phyloP scores from a whole-genome alignment of 495 filamentous ascomycete genomes.

The Penicillium subrubescens region DNA sequence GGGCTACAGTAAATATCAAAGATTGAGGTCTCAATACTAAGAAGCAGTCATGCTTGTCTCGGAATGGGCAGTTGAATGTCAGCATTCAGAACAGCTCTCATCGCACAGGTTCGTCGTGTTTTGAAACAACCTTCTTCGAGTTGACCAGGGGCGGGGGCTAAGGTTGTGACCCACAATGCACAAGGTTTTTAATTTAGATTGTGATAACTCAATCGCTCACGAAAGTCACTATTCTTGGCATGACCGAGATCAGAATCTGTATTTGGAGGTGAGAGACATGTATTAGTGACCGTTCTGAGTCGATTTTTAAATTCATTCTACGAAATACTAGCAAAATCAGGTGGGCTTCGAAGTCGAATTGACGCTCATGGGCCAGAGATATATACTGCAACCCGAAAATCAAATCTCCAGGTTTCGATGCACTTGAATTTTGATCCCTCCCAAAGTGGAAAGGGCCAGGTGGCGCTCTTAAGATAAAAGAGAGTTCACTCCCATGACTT shows the following conservation, averaged over 20 bases:
- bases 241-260: background rate
- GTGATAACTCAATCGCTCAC: background rate
- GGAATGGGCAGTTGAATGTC: background rate
- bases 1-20: background rate
- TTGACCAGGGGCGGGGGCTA: background rate
- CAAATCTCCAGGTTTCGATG: too few relatives aligned
- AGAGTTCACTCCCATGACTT: too few relatives aligned
- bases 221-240: background rate
- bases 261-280: background rate
- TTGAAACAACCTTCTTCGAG: background rate
- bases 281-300: background rate
- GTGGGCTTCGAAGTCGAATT: too few relatives aligned
- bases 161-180: background rate
- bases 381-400: too few relatives aligned
- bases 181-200: slow-evolving; percentile 5
- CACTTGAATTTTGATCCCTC: too few relatives aligned
- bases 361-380: too few relatives aligned
- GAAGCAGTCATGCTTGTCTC: background rate
- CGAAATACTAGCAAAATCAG: too few relatives aligned
- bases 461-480: too few relatives aligned
- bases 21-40: background rate
- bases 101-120: background rate
- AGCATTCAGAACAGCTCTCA: background rate
- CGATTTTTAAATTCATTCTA: too few relatives aligned
- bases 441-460: too few relatives aligned